These are phyloP conservation scores for Suillus plorans DNA, from an alignment of 768 basidiomycete genomes.

Conservation along the genomic window DNA sequence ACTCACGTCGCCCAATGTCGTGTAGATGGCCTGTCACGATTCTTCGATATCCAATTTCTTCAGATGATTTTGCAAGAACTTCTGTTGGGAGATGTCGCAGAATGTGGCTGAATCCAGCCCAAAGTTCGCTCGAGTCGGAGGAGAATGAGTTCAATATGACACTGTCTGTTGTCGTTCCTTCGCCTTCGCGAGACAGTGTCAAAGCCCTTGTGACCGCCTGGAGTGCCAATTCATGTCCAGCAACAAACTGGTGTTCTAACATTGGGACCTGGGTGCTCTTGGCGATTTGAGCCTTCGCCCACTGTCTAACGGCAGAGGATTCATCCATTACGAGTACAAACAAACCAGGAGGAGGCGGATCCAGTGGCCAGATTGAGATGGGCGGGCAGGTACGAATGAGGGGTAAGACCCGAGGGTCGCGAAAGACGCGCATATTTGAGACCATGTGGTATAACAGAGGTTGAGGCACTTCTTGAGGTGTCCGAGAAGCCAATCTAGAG, in stretches of 20 bases:
- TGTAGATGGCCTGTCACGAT: slow-evolving; percentile 62
- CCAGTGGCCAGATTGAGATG: slow-evolving; percentile 50
- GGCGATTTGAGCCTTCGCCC: slow-evolving; percentile 53
- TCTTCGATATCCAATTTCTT: slow-evolving; percentile 46
- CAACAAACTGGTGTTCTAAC: slow-evolving; percentile 43
- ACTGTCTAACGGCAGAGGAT: slow-evolving; percentile 49
- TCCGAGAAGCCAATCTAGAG: slow-evolving; percentile 5
- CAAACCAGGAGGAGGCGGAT: slow-evolving; percentile 59
- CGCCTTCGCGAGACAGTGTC: slow-evolving; percentile 17
- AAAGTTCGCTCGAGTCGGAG: slow-evolving; percentile 45
- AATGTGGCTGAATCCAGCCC: slow-evolving; percentile 46
- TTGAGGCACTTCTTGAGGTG: slow-evolving; percentile 34
- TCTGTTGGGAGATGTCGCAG: slow-evolving; percentile 57
- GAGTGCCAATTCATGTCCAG: slow-evolving; percentile 47
- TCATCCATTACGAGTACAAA: slow-evolving; percentile 58
- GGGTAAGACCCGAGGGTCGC: slow-evolving; percentile 46
- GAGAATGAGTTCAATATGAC: slow-evolving; percentile 30
- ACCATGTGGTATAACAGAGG: slow-evolving; percentile 61
- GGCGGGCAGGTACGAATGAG: slow-evolving; percentile 26
- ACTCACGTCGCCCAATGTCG: slow-evolving; percentile 61
- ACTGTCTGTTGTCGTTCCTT: slow-evolving; percentile 7
- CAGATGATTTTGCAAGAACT: slow-evolving; percentile 32
- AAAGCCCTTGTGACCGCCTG: slow-evolving; percentile 39
- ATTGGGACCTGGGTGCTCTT: slow-evolving; percentile 45
- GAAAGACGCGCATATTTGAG: slow-evolving; percentile 58